These are phyloP conservation scores for Nephelium lappaceum DNA, from an alignment of 345 rosid species.

Conservation along the genomic window DNA sequence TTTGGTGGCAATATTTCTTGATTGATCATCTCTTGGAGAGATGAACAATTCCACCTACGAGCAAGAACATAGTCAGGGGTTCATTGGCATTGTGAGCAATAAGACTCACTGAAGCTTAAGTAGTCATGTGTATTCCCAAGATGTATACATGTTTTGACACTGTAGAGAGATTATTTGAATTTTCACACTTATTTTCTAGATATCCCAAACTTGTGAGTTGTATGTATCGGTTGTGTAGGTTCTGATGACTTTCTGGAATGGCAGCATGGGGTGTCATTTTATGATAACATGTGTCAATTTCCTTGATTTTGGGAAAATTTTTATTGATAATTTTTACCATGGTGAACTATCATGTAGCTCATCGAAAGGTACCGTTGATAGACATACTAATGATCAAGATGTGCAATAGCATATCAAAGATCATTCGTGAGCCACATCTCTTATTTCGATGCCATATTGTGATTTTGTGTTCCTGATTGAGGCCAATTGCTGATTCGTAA, in stretches of 20 bases:
- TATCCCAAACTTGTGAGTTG: background rate
- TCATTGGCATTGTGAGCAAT: background rate
- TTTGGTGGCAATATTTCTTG: background rate
- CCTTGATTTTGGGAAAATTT: background rate
- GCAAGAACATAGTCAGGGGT: background rate
- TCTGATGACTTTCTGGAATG: background rate
- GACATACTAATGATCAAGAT: background rate
- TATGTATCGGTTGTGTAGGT: background rate
- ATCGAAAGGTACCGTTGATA: background rate
- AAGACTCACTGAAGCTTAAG: background rate
- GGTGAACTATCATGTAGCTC: background rate
- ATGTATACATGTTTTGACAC: too few species aligned
- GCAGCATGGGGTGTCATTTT: background rate
- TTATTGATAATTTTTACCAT: background rate
- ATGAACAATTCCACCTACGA: background rate
- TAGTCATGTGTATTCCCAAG: background rate
- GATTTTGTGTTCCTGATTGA: background rate
- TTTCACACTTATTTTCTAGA: background rate
- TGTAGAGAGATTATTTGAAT: background rate
- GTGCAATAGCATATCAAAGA: background rate
- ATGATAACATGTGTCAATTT: background rate
- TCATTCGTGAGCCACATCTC: background rate
- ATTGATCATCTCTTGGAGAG: background rate
- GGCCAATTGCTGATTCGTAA: background rate
- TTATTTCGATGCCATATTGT: background rate